Percentiles rank a stretch among this genome's conserved stretches.
These are phyloP conservation scores for Monosporozyma siamensis DNA, from an alignment of 805 yeast species.

Conservation along the genomic window DNA sequence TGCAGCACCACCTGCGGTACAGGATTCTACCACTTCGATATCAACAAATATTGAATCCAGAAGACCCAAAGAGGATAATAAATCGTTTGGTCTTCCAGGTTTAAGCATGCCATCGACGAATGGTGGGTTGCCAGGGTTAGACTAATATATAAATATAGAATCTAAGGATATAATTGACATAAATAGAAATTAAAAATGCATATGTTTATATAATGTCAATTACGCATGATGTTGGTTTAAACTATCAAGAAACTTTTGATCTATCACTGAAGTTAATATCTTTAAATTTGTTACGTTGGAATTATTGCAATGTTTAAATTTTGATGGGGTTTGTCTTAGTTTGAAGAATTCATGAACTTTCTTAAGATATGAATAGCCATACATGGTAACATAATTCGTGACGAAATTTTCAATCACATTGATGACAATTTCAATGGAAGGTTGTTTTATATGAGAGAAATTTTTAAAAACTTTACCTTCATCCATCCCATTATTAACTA, in stretches of 20 bases:
- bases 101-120: neutral
- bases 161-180: no score
- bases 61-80: neutral
- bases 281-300: neutral
- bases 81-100: conserved; percentile 9
- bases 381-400: conserved; percentile 15
- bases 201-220: no score
- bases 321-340: neutral
- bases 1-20: conserved; percentile 23
- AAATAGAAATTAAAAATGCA: no score
- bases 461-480: neutral
- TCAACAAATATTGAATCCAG: neutral
- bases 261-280: neutral
- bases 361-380: conserved; percentile 18
- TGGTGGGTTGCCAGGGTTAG: conserved; percentile 5
- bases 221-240: neutral
- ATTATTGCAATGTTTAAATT: conserved; percentile 6
- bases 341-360: conserved; percentile 10
- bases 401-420: conserved; percentile 16
- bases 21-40: neutral
- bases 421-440: conserved; percentile 10
- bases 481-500: conserved; percentile 5
- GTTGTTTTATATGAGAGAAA: neutral
- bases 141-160: neutral
- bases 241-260: neutral